Conservation (phyloP, 352 stramenopile species). For the Pythium volutum region DNA sequence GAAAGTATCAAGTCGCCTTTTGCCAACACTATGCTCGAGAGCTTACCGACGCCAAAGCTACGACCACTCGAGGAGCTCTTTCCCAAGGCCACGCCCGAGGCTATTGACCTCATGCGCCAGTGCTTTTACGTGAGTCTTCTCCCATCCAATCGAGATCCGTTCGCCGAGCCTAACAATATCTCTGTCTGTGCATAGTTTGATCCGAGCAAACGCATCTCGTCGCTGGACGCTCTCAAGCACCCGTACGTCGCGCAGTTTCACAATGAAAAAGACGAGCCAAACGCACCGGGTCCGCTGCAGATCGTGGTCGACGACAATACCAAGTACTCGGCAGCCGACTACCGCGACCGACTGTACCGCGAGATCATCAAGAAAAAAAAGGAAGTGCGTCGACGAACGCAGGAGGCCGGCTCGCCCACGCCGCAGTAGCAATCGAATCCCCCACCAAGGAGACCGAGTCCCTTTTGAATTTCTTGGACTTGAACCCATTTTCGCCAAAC, state of each 20-base stretch:
- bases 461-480: not conserved
- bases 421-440: slow-evolving; percentile 10
- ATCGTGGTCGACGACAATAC: slow-evolving; percentile 94
- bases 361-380: slow-evolving; percentile 95
- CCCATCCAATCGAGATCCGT: not conserved
- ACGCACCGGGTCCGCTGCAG: slow-evolving; percentile 56
- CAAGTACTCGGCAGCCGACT: slow-evolving; percentile 93
- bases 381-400: slow-evolving; percentile 67
- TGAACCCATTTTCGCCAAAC: slow-evolving; percentile 8
- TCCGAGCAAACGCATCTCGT: slow-evolving; percentile 87
- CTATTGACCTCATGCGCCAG: slow-evolving; percentile 87
- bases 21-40: slow-evolving; percentile 92
- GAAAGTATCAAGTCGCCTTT: slow-evolving; percentile 92
- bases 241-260: slow-evolving; percentile 95
- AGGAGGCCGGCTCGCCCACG: slow-evolving; percentile 28
- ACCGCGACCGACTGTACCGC: slow-evolving; percentile 90
- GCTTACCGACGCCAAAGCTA: slow-evolving; percentile 69
- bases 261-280: slow-evolving; percentile 92
- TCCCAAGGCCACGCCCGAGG: slow-evolving; percentile 80
- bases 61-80: slow-evolving; percentile 87
- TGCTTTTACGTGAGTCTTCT: slow-evolving; percentile 71
- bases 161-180: not conserved
- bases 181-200: slow-evolving; percentile 86
- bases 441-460: not conserved
- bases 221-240: slow-evolving; percentile 88